phyloP scores from a whole-genome alignment of 176 grass and related monocot genomes.

The Raddia distichophylla region DNA sequence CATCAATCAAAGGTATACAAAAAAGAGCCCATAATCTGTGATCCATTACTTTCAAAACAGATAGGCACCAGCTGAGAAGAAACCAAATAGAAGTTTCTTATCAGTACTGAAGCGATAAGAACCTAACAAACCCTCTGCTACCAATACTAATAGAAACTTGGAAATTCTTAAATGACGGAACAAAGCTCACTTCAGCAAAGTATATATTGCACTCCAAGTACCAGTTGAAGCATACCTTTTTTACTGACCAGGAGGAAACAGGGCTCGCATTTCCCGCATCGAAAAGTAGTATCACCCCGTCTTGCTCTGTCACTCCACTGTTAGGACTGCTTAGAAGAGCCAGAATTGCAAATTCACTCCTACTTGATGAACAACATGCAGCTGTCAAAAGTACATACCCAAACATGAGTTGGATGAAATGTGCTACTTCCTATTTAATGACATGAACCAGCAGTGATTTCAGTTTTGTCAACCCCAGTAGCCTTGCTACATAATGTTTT shows the following conservation, averaged over 20 bases:
- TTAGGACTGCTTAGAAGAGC: constrained; percentile 48
- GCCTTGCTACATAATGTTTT: neutral
- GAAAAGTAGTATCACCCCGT: constrained; percentile 82
- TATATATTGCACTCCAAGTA: neutral
- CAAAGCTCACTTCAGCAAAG: neutral
- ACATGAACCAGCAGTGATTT: constrained; percentile 8
- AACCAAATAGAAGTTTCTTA: neutral
- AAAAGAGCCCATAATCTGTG: neutral
- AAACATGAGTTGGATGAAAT: constrained; percentile 33
- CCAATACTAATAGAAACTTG: neutral
- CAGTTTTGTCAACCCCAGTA: constrained; percentile 2
- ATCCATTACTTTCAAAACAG: neutral
- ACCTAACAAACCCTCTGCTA: neutral
- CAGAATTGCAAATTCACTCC: constrained; percentile 68
- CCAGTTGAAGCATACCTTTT: constrained; percentile 57
- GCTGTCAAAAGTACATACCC: constrained; percentile 48
- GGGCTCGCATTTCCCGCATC: constrained; percentile 67
- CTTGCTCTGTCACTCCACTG: constrained; percentile 44
- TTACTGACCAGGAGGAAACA: constrained; percentile 69
- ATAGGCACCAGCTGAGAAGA: neutral
- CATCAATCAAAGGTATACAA: neutral
- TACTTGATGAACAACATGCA: constrained; percentile 60
- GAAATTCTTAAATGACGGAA: neutral
- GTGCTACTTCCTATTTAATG: neutral
- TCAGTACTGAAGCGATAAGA: constrained; percentile 22